phyloP scores from a whole-genome alignment of 345 rosid genomes.

The Eucalyptus microcorys region DNA sequence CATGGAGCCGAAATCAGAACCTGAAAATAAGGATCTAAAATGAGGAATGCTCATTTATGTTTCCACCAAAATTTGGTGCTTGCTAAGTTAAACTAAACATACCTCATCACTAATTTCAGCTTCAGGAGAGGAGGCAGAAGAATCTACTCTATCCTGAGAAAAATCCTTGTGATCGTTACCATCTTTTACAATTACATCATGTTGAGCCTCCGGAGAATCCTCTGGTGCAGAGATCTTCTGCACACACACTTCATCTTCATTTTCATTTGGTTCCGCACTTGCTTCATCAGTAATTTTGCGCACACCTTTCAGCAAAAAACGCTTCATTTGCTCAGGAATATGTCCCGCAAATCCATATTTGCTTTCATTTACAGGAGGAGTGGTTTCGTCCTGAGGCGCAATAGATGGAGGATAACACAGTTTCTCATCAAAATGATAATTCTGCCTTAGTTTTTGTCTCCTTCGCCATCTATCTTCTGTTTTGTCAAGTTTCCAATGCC shows the following conservation, averaged over 20 bases:
- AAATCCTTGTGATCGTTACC: constrained; percentile 49
- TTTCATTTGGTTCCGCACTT: constrained; percentile 53
- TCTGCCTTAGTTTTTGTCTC: constrained; percentile 81
- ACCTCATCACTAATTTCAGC: constrained; percentile 60
- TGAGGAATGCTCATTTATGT: neutral
- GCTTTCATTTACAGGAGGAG: constrained; percentile 29
- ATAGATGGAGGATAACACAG: constrained; percentile 59
- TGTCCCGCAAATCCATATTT: constrained; percentile 66
- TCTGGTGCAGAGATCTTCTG: constrained; percentile 27
- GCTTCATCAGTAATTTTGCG: constrained; percentile 78
- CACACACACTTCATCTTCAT: constrained; percentile 35
- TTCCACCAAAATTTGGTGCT: neutral
- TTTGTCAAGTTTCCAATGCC: constrained; percentile 94
- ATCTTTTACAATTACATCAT: constrained; percentile 32
- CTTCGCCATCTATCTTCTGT: constrained; percentile 96
- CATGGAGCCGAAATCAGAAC: constrained; percentile 67
- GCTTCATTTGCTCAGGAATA: constrained; percentile 97
- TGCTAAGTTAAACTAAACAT: neutral
- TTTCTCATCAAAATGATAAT: constrained; percentile 84
- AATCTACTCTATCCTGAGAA: constrained; percentile 42
- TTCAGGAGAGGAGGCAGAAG: constrained; percentile 48
- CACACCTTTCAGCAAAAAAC: constrained; percentile 72
- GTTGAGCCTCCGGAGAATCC: constrained; percentile 30
- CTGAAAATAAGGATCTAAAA: constrained; percentile 27
- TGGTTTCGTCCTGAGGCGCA: constrained; percentile 29